A percentile compares a stretch with the other conserved stretches of the same genome.
phyloP scores from a whole-genome alignment of 2,329 filamentous ascomycete species.

The Apiospora hydei region DNA sequence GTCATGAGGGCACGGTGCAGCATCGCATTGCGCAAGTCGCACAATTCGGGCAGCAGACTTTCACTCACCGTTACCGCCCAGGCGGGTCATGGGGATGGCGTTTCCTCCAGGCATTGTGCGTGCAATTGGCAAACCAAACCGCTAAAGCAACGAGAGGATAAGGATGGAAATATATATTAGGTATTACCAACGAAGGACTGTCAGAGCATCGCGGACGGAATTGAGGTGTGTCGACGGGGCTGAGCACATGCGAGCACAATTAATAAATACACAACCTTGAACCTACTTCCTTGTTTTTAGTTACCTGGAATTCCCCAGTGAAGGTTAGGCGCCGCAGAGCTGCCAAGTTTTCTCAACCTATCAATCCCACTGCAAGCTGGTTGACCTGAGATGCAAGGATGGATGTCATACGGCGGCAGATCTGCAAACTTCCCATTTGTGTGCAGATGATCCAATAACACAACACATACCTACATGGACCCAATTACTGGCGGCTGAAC shows the following conservation, averaged over 20 bases:
- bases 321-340: constrained; percentile 7
- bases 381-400: not conserved
- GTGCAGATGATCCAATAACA: not conserved
- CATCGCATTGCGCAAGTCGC: not conserved
- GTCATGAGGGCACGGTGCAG: not conserved
- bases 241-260: constrained; percentile 6
- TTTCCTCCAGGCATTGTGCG: constrained; percentile 12
- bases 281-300: constrained; percentile 9
- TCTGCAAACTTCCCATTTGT: not conserved
- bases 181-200: not conserved
- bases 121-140: constrained; percentile 12
- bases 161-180: not conserved
- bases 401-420: constrained; percentile 8
- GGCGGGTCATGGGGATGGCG: constrained; percentile 35
- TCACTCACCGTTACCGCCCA: constrained; percentile 36
- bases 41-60: constrained; percentile 25
- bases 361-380: not conserved
- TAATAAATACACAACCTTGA: not conserved
- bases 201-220: not conserved
- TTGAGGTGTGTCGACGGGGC: not conserved
- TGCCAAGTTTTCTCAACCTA: constrained; percentile 12
- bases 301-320: not conserved
- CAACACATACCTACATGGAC: not conserved
- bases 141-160: not conserved
- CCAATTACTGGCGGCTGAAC: not conserved